phyloP scores from a whole-genome alignment of 1,284 basidiomycete genomes.

The Ceratorhiza oryzae-sativae region DNA sequence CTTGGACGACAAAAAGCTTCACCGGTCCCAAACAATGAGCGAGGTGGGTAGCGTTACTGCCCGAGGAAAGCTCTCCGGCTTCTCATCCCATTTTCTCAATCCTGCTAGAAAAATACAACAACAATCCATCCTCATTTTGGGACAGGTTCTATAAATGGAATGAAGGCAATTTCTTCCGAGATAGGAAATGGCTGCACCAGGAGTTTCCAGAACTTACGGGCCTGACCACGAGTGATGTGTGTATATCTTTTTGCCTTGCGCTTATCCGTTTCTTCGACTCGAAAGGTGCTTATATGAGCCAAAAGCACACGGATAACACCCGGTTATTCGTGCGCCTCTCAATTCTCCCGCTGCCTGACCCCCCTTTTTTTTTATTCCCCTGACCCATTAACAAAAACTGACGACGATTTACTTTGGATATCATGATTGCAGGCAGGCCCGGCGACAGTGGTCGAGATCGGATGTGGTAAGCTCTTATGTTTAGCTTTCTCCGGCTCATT shows the following conservation, averaged over 20 bases:
- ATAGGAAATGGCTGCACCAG: slow-evolving; percentile 91
- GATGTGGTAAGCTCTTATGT: slow-evolving; percentile 67
- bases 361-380: slow-evolving; percentile 14
- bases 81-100: neutral
- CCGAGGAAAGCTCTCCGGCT: neutral
- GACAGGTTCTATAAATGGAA: slow-evolving; percentile 90
- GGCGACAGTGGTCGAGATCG: slow-evolving; percentile 79
- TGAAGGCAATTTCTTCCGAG: slow-evolving; percentile 86
- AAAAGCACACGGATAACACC: no score
- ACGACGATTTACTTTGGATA: slow-evolving; percentile 27
- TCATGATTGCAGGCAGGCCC: slow-evolving; percentile 68
- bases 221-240: slow-evolving; percentile 68
- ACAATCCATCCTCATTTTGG: slow-evolving; percentile 76
- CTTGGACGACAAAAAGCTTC: slow-evolving; percentile 69
- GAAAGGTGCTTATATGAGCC: no score
- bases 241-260: slow-evolving; percentile 53
- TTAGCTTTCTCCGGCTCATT: neutral
- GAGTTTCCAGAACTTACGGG: slow-evolving; percentile 88
- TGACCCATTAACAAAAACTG: neutral
- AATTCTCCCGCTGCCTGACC: neutral
- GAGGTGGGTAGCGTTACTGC: slow-evolving; percentile 48
- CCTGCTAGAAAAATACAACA: slow-evolving; percentile 65
- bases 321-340: neutral
- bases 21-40: slow-evolving; percentile 73
- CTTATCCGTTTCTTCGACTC: no score